Conservation (phyloP, 2,329 filamentous ascomycete species). For the Fusarium sp. region DNA sequence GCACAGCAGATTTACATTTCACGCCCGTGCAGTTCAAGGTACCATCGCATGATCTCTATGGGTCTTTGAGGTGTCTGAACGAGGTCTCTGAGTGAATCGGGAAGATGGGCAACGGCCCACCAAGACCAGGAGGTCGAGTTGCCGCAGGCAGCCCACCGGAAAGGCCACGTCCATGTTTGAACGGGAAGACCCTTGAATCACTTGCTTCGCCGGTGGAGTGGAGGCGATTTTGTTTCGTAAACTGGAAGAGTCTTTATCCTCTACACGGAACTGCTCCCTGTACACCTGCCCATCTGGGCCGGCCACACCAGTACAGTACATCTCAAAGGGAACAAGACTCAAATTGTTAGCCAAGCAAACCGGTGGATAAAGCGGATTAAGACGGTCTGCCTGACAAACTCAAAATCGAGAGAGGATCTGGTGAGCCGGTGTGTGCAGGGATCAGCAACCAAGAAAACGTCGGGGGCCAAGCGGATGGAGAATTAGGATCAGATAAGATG, state of each 20-base stretch:
- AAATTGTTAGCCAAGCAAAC: conserved; percentile 6
- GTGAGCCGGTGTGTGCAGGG: conserved; percentile 3
- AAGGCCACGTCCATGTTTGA: conserved; percentile 2
- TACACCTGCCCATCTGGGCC: background rate
- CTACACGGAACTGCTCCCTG: background rate
- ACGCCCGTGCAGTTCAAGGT: background rate
- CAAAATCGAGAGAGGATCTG: background rate
- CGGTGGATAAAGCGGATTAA: conserved; percentile 1
- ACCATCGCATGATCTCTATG: background rate
- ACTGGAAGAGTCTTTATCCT: conserved; percentile 17
- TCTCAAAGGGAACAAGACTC: background rate
- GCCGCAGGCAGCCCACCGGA: background rate
- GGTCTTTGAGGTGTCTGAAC: background rate
- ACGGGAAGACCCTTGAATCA: background rate
- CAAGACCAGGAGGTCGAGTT: background rate
- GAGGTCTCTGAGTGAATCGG: background rate
- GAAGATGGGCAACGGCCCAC: conserved; percentile 20
- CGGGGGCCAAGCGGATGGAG: background rate
- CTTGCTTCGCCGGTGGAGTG: background rate
- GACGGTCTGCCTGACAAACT: conserved; percentile 3
- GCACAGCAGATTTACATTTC: conserved; percentile 2
- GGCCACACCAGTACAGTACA: background rate
- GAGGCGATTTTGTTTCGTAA: background rate
- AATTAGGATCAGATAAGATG: conserved; percentile 41
- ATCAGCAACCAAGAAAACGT: conserved; percentile 1